phyloP scores from a whole-genome alignment of 257 asterid genomes.

The Solanum dulcamara region DNA sequence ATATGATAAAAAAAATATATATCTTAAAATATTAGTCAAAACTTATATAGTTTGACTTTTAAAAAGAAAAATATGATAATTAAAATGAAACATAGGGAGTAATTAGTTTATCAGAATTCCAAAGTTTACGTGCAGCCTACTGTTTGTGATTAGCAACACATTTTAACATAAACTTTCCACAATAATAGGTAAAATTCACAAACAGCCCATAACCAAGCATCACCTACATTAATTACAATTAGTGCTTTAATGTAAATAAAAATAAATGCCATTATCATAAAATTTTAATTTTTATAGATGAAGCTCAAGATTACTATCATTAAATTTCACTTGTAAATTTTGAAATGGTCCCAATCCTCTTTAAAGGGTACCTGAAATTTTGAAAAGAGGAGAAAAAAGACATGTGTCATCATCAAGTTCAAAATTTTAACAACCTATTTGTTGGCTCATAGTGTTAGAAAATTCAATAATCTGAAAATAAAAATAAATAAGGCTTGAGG shows the following conservation, averaged over 20 bases:
- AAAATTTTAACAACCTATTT: not conserved
- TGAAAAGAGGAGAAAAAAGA: not conserved
- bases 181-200: too few relatives aligned
- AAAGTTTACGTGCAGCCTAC: not conserved
- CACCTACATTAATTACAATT: not conserved
- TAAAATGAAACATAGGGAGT: too few relatives aligned
- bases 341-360: too few relatives aligned
- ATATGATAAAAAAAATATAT: too few relatives aligned
- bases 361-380: too few relatives aligned
- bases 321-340: too few relatives aligned
- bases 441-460: not conserved
- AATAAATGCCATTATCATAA: not conserved
- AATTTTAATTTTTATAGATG: not conserved
- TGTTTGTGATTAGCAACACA: not conserved
- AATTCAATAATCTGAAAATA: too few relatives aligned
- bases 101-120: not conserved
- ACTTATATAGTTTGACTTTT: too few relatives aligned
- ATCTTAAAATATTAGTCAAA: too few relatives aligned
- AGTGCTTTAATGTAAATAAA: not conserved
- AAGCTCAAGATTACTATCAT: not conserved
- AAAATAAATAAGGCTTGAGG: too few relatives aligned
- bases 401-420: not conserved
- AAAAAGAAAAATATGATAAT: too few relatives aligned
- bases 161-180: not conserved
- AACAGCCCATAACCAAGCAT: too few relatives aligned